Conservation (phyloP, 2,329 filamentous ascomycete genomes). For the Penicillium nordicum region DNA sequence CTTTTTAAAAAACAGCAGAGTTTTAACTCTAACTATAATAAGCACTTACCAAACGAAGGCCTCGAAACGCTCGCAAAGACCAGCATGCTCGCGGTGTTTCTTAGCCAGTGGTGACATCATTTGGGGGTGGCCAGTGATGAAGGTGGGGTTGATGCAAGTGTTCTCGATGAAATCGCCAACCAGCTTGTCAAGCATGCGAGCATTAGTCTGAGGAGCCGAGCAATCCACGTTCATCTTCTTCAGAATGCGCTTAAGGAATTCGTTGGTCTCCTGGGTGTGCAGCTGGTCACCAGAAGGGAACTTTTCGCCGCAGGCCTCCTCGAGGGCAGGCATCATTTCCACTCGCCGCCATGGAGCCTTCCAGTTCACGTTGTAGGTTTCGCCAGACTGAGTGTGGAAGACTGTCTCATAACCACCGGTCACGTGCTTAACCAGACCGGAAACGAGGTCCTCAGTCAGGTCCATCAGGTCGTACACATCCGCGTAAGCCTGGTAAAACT, state of each 20-base stretch:
- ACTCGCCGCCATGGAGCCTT: conserved; percentile 87
- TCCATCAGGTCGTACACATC: conserved; percentile 90
- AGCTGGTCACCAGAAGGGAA: conserved; percentile 87
- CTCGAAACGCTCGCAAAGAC: conserved; percentile 95
- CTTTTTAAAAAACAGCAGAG: no score
- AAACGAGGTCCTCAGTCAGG: conserved; percentile 89
- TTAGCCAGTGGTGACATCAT: conserved; percentile 97
- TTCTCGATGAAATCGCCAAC: conserved; percentile 93
- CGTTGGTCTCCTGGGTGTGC: conserved; percentile 83
- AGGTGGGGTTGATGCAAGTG: conserved; percentile 88
- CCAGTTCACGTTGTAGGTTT: conserved; percentile 93
- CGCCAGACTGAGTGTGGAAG: conserved; percentile 81
- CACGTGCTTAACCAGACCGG: conserved; percentile 80
- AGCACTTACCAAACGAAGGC: conserved; percentile 67
- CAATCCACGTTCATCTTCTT: conserved; percentile 91
- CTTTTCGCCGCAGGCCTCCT: conserved; percentile 85
- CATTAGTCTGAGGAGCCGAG: conserved; percentile 84
- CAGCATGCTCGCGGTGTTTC: conserved; percentile 72
- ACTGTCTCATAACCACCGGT: conserved; percentile 81
- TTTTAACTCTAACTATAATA: neutral
- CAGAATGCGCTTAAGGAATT: conserved; percentile 78
- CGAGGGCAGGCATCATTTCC: conserved; percentile 92
- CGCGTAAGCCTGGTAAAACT: conserved; percentile 94
- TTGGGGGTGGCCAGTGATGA: conserved; percentile 78
- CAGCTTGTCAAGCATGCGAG: conserved; percentile 93